phyloP scores from a whole-genome alignment of 2,329 filamentous ascomycete genomes.

The Pseudocercospora ulei region DNA sequence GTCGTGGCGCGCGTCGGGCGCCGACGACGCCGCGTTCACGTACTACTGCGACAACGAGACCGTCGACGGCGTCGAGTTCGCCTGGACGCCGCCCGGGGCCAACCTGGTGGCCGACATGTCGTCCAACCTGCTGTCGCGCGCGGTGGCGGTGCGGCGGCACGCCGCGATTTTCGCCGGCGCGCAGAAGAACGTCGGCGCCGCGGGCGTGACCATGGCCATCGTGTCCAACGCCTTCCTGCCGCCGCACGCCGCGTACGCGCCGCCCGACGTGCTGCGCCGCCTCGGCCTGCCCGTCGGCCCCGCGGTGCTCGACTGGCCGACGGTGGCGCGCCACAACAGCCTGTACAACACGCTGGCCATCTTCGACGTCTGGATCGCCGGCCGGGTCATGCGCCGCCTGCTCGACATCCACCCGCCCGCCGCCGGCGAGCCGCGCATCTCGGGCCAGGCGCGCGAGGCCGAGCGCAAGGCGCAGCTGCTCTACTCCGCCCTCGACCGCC shows the following conservation, averaged over 20 bases:
- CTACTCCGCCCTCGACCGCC: constrained; percentile 65
- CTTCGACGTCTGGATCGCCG: constrained; percentile 84
- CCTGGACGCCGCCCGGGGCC: constrained; percentile 55
- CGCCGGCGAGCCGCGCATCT: constrained; percentile 53
- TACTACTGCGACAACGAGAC: constrained; percentile 95
- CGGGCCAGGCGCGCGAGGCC: constrained; percentile 64
- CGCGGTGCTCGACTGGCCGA: constrained; percentile 71
- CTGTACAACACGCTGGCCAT: constrained; percentile 94
- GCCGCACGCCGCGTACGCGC: constrained; percentile 55
- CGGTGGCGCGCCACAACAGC: constrained; percentile 82
- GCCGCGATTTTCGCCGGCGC: constrained; percentile 80
- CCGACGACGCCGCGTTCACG: constrained; percentile 58
- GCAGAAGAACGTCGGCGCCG: constrained; percentile 84
- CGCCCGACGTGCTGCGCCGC: constrained; percentile 58
- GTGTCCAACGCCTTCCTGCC: constrained; percentile 72
- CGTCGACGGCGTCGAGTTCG: constrained; percentile 87
- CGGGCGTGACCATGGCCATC: constrained; percentile 78
- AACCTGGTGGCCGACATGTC: constrained; percentile 88
- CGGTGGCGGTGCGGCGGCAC: constrained; percentile 68
- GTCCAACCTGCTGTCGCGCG: constrained; percentile 80
- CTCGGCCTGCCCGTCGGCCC: constrained; percentile 70
- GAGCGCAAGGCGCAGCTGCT: constrained; percentile 65
- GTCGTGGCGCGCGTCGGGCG: constrained; percentile 59
- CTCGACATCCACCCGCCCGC: constrained; percentile 46
- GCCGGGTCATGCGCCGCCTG: constrained; percentile 73